phyloP scores from a whole-genome alignment of 2,329 filamentous ascomycete genomes.

The Phyllosticta citriasiana region DNA sequence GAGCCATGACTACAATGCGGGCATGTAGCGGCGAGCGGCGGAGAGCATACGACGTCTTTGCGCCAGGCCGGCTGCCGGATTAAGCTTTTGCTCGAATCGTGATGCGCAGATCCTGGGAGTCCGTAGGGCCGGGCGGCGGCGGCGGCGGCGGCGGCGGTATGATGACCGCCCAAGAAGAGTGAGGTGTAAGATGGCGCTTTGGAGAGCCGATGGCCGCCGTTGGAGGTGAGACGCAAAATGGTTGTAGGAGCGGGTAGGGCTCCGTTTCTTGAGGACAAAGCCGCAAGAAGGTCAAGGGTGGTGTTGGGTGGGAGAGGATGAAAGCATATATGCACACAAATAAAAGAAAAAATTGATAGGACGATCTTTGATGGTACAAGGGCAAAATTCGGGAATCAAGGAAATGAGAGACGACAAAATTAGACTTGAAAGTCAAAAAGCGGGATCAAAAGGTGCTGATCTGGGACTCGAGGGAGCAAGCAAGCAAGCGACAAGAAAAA shows the following conservation, averaged over 20 bases:
- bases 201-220: background rate
- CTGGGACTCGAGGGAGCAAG: background rate
- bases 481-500: background rate
- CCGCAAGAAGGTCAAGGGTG: background rate
- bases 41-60: background rate
- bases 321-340: background rate
- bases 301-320: background rate
- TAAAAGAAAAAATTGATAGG: background rate
- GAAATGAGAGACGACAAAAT: background rate
- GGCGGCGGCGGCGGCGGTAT: background rate
- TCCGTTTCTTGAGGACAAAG: background rate
- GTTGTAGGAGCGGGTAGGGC: background rate
- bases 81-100: background rate
- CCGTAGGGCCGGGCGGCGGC: background rate
- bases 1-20: background rate
- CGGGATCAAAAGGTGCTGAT: background rate
- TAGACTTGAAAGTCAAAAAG: background rate
- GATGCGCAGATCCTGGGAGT: background rate
- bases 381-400: background rate
- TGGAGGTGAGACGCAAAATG: background rate
- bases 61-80: background rate
- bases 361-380: background rate
- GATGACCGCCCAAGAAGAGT: background rate
- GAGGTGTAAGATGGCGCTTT: background rate
- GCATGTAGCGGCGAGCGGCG: background rate